These are phyloP conservation scores for Lactarius quietus DNA, from an alignment of 768 basidiomycete genomes.

Conservation along the genomic window DNA sequence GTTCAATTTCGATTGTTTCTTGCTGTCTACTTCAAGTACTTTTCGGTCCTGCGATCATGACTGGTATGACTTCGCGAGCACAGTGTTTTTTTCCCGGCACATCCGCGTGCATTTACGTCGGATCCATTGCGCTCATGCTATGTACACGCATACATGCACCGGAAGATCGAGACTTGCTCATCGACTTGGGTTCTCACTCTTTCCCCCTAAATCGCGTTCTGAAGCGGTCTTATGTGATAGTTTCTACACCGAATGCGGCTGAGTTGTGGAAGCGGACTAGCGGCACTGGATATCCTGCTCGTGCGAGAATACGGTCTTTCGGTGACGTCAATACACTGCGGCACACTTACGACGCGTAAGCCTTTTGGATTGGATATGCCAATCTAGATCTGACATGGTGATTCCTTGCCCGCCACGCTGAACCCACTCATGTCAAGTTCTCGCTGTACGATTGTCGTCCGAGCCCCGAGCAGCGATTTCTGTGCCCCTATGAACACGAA, in stretches of 20 bases:
- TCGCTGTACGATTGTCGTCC: neutral
- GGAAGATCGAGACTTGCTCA: neutral
- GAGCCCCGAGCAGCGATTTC: neutral
- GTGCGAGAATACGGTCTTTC: neutral
- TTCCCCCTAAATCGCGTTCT: neutral
- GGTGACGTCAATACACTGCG: neutral
- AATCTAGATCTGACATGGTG: neutral
- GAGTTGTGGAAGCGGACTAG: neutral
- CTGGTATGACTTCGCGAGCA: neutral
- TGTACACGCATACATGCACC: neutral
- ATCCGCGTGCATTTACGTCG: neutral
- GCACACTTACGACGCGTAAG: neutral
- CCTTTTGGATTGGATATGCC: neutral
- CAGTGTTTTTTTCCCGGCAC: neutral
- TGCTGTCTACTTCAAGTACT: neutral
- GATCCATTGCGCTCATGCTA: neutral
- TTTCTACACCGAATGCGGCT: neutral
- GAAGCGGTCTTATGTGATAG: neutral
- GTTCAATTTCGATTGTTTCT: neutral
- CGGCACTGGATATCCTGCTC: neutral
- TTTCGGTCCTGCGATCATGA: neutral
- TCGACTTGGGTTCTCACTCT: neutral
- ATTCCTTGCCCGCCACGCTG: neutral
- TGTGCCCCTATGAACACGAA: neutral
- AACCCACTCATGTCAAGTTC: no score